Evolutionary conservation across 164 flowering plant genomes (phyloP), one percentile per base, ranked within the genome.

Genomic region (Annona cherimola): DNA sequence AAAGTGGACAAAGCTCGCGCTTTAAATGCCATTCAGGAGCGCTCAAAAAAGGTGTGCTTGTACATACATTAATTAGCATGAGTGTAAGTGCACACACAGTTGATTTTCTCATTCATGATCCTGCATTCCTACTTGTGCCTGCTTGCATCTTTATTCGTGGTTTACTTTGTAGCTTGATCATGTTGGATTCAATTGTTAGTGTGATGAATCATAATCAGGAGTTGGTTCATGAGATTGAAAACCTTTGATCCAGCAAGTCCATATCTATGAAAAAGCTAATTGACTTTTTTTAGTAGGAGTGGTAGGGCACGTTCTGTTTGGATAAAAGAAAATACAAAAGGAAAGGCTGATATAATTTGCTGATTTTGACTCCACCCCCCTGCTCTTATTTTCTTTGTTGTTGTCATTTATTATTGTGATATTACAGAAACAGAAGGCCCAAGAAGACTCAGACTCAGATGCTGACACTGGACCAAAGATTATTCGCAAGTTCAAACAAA

Each of bases 1-100:
- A 89, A 86, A 79, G 93, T 92, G 73, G 96, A 94, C 12, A 76
- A 86, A 71, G 82, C 93, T 20, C 89, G 78, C 69, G 93, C 89
- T 66, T 68, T 86, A 74, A 81, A 71, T 68, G 73, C 88, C 46
- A 94, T 89, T 43, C 86, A 80, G 73, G 87, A 90, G 75, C 85
- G 96, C 57, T 3, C 83, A 19, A 79, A 81, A 81, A 93, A 90
- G 95, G 98, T 90, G 75, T 1, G 11, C 57, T 50, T 50, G 7
- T 45, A 11, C 57, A 50, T 50, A n/a, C n/a, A n/a, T n/a, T 50
- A 2, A 16, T 50, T 8, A 50, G 8, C 9, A 5, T 50, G 14
- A 8, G 57, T 16, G 14, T 50, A 16, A 2, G 8, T 50, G 57
- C 14, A 11, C 14, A 16, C 57, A n/a, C 14, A 50, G 14, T 45